Base-by-base conservation (phyloP, 106 monocot species). In the Dendrobium catenatum region DNA sequence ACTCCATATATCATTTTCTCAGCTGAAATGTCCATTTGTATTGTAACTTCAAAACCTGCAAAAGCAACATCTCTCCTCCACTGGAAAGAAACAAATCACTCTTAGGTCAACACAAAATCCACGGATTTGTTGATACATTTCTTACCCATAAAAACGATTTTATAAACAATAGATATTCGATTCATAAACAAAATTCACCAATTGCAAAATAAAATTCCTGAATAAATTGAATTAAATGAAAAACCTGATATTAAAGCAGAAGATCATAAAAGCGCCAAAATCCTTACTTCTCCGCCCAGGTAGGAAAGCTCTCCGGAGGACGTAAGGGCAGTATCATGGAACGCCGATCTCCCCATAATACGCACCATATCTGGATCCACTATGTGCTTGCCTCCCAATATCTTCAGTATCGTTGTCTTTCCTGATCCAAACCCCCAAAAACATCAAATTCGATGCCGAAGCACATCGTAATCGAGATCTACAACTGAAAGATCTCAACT, bases 1-100 rank as follows among this genome's bases (percentile, higher is more conserved):
- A 98, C 93, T 61, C 98, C 92, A 82, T 82, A 88, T 68, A 98
- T 94, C 98, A 98, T 98, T 85, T 98, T 98, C 81, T 98, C 91
- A 17, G 91, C 98, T 1, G 98, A 98, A 24, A 98, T 43, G 44
- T 98, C 98, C 91, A 94, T 95, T 80, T 98, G 98, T 80, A 98
- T 91, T 1, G 90, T 77, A n/a, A 98, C 98, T 83, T 95, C 91
- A 73, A 89, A 98, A 67, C 98, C 97, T 47, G 94, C 94, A 91
- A 98, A 98, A 29, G 97, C 97, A 41, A 98, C 88, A 79, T 98
- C 97, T 80, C 97, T 86, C 78, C 87, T 91, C 97, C 98, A 98
- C 94, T 98, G 84, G 55, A 87, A 41, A 82, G 19, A 76, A 76
- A 8, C 48, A 84, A 68, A 22, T 5, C 22, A 22, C 22, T 61